Evolutionary conservation across 2,329 filamentous ascomycete species (phyloP).

Genomic region (Ceratocystis cubensis): DNA sequence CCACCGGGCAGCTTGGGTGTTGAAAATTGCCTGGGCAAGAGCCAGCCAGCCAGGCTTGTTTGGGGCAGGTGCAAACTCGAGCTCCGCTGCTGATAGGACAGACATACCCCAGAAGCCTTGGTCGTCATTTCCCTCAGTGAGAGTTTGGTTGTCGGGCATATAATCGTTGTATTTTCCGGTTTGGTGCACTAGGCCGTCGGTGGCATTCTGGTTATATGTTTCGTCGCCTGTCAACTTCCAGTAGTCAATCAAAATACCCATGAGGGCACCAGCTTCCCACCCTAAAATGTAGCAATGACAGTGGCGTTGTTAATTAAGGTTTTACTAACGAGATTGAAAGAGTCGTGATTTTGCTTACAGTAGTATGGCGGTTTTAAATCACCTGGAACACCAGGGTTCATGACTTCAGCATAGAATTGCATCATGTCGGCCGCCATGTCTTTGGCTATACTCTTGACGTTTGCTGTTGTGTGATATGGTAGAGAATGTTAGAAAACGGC

Average conservation of each 20-base stretch:
- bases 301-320: slow-evolving; percentile 14
- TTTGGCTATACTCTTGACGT: slow-evolving; percentile 37
- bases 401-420: slow-evolving; percentile 28
- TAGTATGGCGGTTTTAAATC: slow-evolving; percentile 24
- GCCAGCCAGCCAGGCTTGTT: slow-evolving; percentile 54
- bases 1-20: slow-evolving; percentile 64
- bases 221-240: slow-evolving; percentile 71
- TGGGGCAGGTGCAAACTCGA: slow-evolving; percentile 47
- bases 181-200: slow-evolving; percentile 60
- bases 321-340: background rate
- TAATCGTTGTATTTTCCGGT: slow-evolving; percentile 60
- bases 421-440: slow-evolving; percentile 40
- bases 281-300: slow-evolving; percentile 34
- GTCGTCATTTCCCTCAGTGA: slow-evolving; percentile 60
- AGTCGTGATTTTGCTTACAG: slow-evolving; percentile 9
- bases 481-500: slow-evolving; percentile 7
- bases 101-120: slow-evolving; percentile 64
- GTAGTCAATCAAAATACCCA: slow-evolving; percentile 63
- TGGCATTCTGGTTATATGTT: slow-evolving; percentile 55
- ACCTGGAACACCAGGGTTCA: slow-evolving; percentile 25
- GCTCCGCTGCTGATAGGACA: slow-evolving; percentile 58
- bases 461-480: slow-evolving; percentile 30
- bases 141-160: slow-evolving; percentile 62
- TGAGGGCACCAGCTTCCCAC: slow-evolving; percentile 66
- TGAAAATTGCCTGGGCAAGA: slow-evolving; percentile 68